phyloP scores from a whole-genome alignment of 1,284 basidiomycete species.

The Cryptococcus sp. region DNA sequence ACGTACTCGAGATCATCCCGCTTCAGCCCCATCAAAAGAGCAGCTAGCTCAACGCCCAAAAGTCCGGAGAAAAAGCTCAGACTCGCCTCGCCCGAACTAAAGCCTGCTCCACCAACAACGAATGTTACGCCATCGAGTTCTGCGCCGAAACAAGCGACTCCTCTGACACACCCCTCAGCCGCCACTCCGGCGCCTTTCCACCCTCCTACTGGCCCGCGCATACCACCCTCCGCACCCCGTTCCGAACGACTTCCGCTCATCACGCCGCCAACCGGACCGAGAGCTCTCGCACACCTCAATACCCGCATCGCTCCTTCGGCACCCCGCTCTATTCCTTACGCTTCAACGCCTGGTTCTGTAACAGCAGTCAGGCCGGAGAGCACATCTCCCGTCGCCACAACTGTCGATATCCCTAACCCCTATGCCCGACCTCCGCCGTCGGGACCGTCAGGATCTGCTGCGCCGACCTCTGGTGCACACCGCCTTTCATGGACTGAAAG shows the following conservation, averaged over 20 bases:
- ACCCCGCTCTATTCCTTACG: constrained; percentile 4
- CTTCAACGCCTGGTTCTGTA: background rate
- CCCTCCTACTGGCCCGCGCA: constrained; percentile 7
- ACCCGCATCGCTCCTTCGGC: background rate
- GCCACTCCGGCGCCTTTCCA: constrained; percentile 2
- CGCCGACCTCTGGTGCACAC: background rate
- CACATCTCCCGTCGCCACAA: constrained; percentile 1
- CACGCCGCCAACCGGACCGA: constrained; percentile 30
- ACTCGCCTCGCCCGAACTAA: background rate
- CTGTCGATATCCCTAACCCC: background rate
- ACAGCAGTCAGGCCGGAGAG: constrained; percentile 7
- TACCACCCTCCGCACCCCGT: constrained; percentile 31
- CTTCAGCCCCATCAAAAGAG: constrained; percentile 14
- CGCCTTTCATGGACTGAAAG: constrained; percentile 31
- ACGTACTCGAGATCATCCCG: constrained; percentile 19
- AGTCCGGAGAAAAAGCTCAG: background rate
- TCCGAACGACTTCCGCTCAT: constrained; percentile 29
- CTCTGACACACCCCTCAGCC: constrained; percentile 4
- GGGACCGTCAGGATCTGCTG: background rate
- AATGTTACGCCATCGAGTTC: too few species aligned
- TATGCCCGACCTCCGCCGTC: background rate
- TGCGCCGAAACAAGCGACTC: too few species aligned
- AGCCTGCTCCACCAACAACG: too few species aligned
- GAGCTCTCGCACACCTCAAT: constrained; percentile 23
- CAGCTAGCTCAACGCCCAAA: constrained; percentile 1